Evolutionary conservation across 1,284 basidiomycete genomes (phyloP).

Genomic region (Ceratobasidium sp.): DNA sequence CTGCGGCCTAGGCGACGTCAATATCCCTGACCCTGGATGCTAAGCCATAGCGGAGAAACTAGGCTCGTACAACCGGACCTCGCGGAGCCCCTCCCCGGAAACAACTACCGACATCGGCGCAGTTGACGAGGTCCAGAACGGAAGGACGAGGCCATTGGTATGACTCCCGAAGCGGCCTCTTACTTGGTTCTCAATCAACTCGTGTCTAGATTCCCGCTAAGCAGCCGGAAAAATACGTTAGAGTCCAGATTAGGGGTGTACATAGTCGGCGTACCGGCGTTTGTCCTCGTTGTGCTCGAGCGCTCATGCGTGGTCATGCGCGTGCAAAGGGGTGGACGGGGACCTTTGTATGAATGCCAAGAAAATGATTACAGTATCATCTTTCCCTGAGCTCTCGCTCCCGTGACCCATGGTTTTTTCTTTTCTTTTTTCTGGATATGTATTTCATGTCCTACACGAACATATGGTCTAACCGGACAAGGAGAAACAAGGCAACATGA

Average conservation of each 20-base stretch:
- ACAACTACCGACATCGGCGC: not conserved
- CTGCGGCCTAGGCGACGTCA: not conserved
- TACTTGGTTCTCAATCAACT: not conserved
- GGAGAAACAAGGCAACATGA: too few relatives aligned
- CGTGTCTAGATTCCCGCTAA: not conserved
- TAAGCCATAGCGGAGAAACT: not conserved
- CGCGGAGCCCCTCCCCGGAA: not conserved
- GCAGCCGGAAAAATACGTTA: not conserved
- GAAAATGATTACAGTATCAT: not conserved
- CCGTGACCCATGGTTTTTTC: not conserved
- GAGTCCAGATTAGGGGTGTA: not conserved
- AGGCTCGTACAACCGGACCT: not conserved
- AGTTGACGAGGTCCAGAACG: conserved; percentile 1
- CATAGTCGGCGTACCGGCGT: not conserved
- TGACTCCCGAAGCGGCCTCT: not conserved
- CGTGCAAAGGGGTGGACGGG: not conserved
- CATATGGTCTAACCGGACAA: too few relatives aligned
- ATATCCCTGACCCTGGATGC: not conserved
- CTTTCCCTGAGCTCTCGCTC: not conserved
- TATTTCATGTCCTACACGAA: too few relatives aligned
- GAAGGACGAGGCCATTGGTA: not conserved
- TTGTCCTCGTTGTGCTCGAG: not conserved
- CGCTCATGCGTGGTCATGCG: not conserved
- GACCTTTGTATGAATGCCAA: not conserved
- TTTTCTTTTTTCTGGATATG: too few relatives aligned